Percentiles rank a stretch among this genome's conserved stretches.
Evolutionary conservation across 805 yeast species (phyloP).

Genomic region (Priceomyces haplophilus): DNA sequence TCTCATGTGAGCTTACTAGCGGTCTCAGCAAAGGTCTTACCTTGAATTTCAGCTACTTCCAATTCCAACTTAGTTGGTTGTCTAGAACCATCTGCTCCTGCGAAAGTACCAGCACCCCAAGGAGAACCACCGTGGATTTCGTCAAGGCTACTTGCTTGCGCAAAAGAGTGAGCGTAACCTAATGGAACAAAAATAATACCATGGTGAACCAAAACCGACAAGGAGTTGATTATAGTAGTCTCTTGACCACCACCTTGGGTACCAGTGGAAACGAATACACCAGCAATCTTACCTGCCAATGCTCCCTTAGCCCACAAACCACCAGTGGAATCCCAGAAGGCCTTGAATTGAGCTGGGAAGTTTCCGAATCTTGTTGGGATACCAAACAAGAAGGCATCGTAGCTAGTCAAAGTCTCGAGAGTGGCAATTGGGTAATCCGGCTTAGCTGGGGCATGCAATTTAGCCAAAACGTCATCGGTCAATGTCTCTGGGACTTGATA

Average conservation of each 20-base stretch:
- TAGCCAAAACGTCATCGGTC: slow-evolving; percentile 50
- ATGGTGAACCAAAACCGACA: slow-evolving; percentile 71
- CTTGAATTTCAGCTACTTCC: slow-evolving; percentile 63
- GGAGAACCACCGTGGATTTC: slow-evolving; percentile 80
- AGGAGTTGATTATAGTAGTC: slow-evolving; percentile 58
- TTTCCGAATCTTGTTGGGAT: slow-evolving; percentile 84
- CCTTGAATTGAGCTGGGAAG: slow-evolving; percentile 72
- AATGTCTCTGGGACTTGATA: slow-evolving; percentile 78
- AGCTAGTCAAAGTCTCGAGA: slow-evolving; percentile 51
- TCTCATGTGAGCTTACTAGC: slow-evolving; percentile 11
- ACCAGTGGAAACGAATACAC: slow-evolving; percentile 71
- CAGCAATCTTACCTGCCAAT: slow-evolving; percentile 70
- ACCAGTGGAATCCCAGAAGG: slow-evolving; percentile 78
- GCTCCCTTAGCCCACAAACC: slow-evolving; percentile 76
- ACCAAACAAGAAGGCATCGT: slow-evolving; percentile 84
- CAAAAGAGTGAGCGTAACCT: slow-evolving; percentile 61
- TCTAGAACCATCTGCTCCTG: slow-evolving; percentile 78
- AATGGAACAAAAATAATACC: slow-evolving; percentile 79
- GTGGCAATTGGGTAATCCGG: slow-evolving; percentile 58
- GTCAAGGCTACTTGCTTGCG: slow-evolving; percentile 50
- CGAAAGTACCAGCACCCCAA: slow-evolving; percentile 83
- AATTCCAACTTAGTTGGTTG: slow-evolving; percentile 60
- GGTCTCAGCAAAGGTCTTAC: slow-evolving; percentile 49
- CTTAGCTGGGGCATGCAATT: slow-evolving; percentile 59
- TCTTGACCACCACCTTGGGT: slow-evolving; percentile 84